Base-by-base conservation (phyloP, 192 early-diverging fungal genomes). In the Linnemannia hyalina region DNA sequence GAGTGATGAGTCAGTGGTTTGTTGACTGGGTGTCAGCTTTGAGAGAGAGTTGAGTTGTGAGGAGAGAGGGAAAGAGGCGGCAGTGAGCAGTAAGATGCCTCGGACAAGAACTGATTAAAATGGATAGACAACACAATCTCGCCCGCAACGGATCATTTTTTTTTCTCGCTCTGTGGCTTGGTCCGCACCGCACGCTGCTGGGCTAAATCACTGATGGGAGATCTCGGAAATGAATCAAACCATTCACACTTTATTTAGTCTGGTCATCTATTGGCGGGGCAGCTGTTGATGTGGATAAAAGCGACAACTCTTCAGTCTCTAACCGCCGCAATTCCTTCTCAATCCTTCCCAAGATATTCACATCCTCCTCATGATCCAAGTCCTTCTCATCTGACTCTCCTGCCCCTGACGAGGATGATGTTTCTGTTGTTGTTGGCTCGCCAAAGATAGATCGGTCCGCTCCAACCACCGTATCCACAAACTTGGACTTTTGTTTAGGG, bases 401-500 rank as follows among this genome's bases (percentile, higher is more conserved):
- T 29, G 52, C 22, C 42, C 23, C n/a, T 63, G 32, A 38, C 22
- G 70, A 13, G 15, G 73, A 57, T 49, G 47, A 70, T 40, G 72
- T 3, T 49, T 15, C 29, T 47, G 11, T 2, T 13, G 42, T 0
- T 5, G 42, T 22, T 75, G 49, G 49, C 22, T 54, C 63, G 40
- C 84, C 84, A 75, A 86, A 86, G n/a, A 86, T 75, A 18, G 84
- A 80, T 38, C 76, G 84, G 55, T 86, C 84, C 20, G 79, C 76
- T 1, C 73, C 74, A 16, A 80, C 71, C 15, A 86, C 84, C 9
- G 84, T 76, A 35, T 86, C 80, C n/a, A 86, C 80, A 63, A 86
- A 86, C 55, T 86, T 86, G 16, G 78, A 74, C 79, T 81, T 86
- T 78, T 86, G 84, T 29, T 86, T 86, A 22, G 84, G 84, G 41